Base-by-base conservation (phyloP, 148 eudicot genomes). In the Fagopyrum homotropicum region DNA sequence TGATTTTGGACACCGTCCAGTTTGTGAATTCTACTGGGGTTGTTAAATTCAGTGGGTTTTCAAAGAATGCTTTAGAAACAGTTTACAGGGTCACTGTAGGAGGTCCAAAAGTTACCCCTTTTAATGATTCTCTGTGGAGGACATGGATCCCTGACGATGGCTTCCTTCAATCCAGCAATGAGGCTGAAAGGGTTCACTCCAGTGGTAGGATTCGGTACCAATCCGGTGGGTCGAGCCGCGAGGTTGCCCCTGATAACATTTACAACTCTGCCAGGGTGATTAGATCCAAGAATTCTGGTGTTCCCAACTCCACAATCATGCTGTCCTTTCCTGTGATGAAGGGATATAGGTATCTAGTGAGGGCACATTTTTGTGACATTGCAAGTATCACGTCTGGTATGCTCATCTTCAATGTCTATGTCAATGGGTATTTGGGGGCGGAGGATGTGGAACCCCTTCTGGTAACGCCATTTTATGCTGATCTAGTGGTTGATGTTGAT, bases 51-150 rank as follows among this genome's bases (percentile, higher is more conserved):
- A 46, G 76, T 76, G 93, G 96, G n/a, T 74, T 93, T 69, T 66
- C 81, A 75, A 89, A 78, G 80, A 79, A 80, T 82, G 89, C 84
- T 6, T 81, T 79, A 61, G 93, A 94, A 83, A 90, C 90, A 16
- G 74, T 92, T 64, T 84, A 84, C 81, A 83, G 97, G 83, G 86
- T 92, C 29, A 92, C 83, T 72, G 90, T 92, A 17, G 98, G 97
- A 45, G 98, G 98, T 15, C 79, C 82, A 43, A 89, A 89, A 77
- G 89, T 95, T n/a, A 95, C 98, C 22, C 98, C 98, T 11, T 95
- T 95, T 79, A 95, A 95, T 80, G 98, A 95, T 80, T 86, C 96
- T 14, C 83, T 95, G 57, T 90, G 96, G 97, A 95, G 97, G 78
- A 92, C 89, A 73, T 95, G 98, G 98, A 78, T 86, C 35, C 79